Conservation (phyloP, 116 monocot genomes). For the Cymodocea nodosa region DNA sequence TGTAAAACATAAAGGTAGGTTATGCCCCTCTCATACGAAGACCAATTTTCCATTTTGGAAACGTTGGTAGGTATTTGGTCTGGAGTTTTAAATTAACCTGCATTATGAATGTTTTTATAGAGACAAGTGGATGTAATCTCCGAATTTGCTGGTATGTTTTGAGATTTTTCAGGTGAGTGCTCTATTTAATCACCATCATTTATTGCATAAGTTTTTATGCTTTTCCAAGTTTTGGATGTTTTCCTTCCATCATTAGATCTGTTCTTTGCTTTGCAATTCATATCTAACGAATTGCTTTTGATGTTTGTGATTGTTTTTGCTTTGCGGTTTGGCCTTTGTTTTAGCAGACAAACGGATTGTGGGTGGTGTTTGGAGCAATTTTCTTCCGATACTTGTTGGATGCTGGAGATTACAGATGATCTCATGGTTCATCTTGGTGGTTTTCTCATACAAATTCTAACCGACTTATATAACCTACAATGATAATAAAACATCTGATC, state of each 20-base stretch:
- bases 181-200: slow-evolving; percentile 7
- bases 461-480: too few relatives aligned
- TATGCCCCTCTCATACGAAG: slow-evolving; percentile 9
- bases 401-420: slow-evolving; percentile 5
- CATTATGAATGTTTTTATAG: slow-evolving; percentile 49
- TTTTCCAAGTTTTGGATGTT: background rate
- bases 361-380: background rate
- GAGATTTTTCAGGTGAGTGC: slow-evolving; percentile 61
- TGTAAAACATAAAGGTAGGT: slow-evolving; percentile 40
- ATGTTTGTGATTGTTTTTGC: background rate
- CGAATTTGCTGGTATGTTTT: slow-evolving; percentile 50
- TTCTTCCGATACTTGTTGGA: background rate
- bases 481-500: too few relatives aligned
- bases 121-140: slow-evolving; percentile 46
- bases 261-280: background rate
- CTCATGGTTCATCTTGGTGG: background rate
- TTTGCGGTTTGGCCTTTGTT: slow-evolving; percentile 2
- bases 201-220: background rate
- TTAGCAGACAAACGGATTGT: slow-evolving; percentile 7
- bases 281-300: background rate
- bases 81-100: slow-evolving; percentile 20
- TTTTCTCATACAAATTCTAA: too few relatives aligned
- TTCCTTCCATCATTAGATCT: background rate
- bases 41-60: slow-evolving; percentile 8
- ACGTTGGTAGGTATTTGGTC: slow-evolving; percentile 20